Evolutionary conservation across 2,329 filamentous ascomycete species (phyloP), one percentile per base, ranked within the genome.

Genomic region (Microsporum canis): DNA sequence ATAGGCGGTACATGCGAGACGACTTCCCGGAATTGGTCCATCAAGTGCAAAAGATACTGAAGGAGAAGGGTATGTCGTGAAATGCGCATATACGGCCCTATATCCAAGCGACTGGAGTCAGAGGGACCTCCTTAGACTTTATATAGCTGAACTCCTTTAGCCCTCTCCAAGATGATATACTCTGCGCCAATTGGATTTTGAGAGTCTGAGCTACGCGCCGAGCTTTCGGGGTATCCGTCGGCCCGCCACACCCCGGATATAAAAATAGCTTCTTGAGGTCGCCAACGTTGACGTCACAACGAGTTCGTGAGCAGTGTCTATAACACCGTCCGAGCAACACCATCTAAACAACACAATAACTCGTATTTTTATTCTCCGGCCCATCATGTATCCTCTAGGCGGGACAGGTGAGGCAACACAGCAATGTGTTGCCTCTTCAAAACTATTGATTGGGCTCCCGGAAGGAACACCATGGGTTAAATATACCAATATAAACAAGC

Each of bases 151-250:
- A 60, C 57, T 14, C 73, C 71, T n/a, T 49, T 58, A 38, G 68
- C 70, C 59, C 69, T 63, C 63, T 71, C 70, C 67, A 71, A 68
- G 10, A 68, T 66, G 56, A 64, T 66, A 62, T 63, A 67, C 29
- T 62, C 67, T 10, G 66, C 64, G 61, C 64, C 64, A 53, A 68
- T 67, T 14, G 65, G 65, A 62, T 71, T 68, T 7, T 65, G 43
- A 43, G 66, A 39, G 33, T 60, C 38, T 41, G 62, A 47, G 53
- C 49, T 64, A 23, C 17, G 17, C 17, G 17, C 17, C 17, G 17
- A 23, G 17, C 17, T 23, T 1, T 23, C 17, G 17, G 17, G 1
- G 17, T 23, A 23, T 23, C 17, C 17, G 17, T 23, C 17, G 17
- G 17, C 17, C 17, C 17, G 17, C 1, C 17, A 23, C 17, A 23